These are phyloP conservation scores for Fraxinus platypoda DNA, from an alignment of 305 asterid species.

Conservation along the genomic window DNA sequence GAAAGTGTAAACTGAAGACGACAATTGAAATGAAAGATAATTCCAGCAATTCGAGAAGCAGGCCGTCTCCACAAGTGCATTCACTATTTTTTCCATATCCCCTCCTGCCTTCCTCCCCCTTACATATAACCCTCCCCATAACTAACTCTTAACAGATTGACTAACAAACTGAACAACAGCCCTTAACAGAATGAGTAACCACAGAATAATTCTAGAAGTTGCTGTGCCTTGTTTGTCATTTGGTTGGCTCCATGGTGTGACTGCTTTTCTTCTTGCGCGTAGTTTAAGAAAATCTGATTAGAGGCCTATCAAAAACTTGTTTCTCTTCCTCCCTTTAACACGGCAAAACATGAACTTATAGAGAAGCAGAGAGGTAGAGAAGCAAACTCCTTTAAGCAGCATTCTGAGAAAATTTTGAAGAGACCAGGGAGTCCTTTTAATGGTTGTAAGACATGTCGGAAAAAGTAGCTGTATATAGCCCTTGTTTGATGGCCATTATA, in stretches of 20 bases:
- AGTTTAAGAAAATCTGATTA: background rate
- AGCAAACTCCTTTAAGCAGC: background rate
- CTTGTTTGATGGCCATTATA: background rate
- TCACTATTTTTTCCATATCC: background rate
- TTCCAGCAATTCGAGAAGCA: background rate
- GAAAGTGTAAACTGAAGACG: background rate
- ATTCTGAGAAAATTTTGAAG: background rate
- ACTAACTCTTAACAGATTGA: background rate
- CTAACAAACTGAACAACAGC: background rate
- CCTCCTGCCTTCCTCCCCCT: background rate
- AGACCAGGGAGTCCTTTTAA: background rate
- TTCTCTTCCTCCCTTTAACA: background rate
- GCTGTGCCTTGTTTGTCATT: background rate
- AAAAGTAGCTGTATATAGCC: background rate
- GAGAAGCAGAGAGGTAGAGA: background rate
- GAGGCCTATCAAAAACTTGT: background rate
- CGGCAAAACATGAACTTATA: background rate
- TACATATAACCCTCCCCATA: background rate
- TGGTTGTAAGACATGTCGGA: background rate
- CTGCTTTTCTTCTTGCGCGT: background rate
- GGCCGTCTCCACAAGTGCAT: background rate
- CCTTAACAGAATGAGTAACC: background rate
- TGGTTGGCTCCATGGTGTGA: background rate
- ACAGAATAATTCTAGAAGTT: background rate
- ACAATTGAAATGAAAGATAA: background rate